Evolutionary conservation across 2,329 filamentous ascomycete genomes (phyloP).

Genomic region (Beauveria asiatica): DNA sequence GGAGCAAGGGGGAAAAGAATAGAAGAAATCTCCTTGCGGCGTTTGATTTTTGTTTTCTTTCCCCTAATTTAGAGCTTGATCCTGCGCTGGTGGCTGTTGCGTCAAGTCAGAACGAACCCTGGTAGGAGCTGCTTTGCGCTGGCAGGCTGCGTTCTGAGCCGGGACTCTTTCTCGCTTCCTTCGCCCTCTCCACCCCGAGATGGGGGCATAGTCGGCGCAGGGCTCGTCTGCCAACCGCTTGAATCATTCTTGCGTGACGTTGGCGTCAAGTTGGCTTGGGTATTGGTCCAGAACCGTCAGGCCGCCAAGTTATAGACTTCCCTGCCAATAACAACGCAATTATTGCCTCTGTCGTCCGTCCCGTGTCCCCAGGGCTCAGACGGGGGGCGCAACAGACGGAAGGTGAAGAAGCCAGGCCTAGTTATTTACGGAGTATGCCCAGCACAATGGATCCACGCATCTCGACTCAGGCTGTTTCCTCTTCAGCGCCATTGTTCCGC

Average conservation of each 20-base stretch:
- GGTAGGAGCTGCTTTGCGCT: neutral
- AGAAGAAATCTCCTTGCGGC: neutral
- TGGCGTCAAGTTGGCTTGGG: neutral
- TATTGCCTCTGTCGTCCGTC: neutral
- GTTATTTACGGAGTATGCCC: too few species aligned
- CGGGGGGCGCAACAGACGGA: neutral
- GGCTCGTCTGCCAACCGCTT: neutral
- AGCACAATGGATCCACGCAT: neutral
- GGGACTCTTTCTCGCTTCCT: neutral
- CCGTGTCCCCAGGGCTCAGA: neutral
- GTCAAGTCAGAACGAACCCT: neutral
- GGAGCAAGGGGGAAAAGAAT: neutral
- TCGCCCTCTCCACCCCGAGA: neutral
- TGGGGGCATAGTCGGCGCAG: neutral
- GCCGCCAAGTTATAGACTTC: neutral
- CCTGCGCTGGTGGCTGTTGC: slow-evolving; percentile 7
- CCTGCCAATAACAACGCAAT: neutral
- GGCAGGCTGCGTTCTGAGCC: slow-evolving; percentile 8
- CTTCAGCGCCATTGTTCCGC: neutral
- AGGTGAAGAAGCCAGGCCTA: neutral
- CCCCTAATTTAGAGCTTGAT: slow-evolving; percentile 4
- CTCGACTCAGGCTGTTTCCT: neutral
- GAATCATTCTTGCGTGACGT: neutral
- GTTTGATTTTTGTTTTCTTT: neutral
- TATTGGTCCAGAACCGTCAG: neutral